A percentile compares a stretch with the other conserved stretches of the same genome.
These are phyloP conservation scores for Letharia lupina DNA, from an alignment of 495 filamentous ascomycete species.

Conservation along the genomic window DNA sequence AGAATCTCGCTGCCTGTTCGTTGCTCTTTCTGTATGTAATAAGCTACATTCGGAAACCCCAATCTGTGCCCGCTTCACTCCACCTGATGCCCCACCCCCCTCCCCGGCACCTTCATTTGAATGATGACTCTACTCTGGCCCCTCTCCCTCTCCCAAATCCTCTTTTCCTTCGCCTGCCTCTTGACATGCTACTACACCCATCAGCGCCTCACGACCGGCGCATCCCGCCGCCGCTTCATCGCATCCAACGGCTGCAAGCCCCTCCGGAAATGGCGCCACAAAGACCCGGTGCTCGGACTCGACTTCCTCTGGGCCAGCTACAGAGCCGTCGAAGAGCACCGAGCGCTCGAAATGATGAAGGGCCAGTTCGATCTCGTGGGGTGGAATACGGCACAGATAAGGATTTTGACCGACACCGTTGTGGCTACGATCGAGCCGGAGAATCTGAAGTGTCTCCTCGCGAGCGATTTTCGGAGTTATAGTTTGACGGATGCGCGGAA, in stretches of 20 bases:
- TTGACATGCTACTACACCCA: neutral
- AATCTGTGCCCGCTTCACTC: too few relatives aligned
- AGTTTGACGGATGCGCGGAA: constrained; percentile 43
- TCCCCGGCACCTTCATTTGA: too few relatives aligned
- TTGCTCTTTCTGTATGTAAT: neutral
- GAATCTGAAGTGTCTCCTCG: constrained; percentile 56
- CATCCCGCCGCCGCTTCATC: constrained; percentile 13
- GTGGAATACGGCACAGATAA: constrained; percentile 20
- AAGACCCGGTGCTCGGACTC: constrained; percentile 22
- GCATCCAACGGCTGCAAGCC: constrained; percentile 21
- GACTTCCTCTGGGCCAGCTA: constrained; percentile 28
- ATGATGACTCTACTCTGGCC: constrained; percentile 10
- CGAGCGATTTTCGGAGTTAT: constrained; percentile 53
- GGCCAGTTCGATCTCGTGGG: constrained; percentile 26
- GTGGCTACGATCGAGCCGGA: constrained; percentile 50
- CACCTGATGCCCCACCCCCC: too few relatives aligned
- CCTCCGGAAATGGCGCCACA: neutral
- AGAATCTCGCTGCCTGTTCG: neutral
- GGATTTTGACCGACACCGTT: constrained; percentile 11
- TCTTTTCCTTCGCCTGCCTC: neutral
- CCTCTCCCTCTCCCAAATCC: constrained; percentile 6
- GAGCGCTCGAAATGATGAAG: constrained; percentile 27
- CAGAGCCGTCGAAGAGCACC: constrained; percentile 29
- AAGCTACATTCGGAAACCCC: neutral
- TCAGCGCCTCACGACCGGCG: neutral